These are phyloP conservation scores for Ascochyta koolunga DNA, from an alignment of 2,329 filamentous ascomycete species.

Conservation along the genomic window DNA sequence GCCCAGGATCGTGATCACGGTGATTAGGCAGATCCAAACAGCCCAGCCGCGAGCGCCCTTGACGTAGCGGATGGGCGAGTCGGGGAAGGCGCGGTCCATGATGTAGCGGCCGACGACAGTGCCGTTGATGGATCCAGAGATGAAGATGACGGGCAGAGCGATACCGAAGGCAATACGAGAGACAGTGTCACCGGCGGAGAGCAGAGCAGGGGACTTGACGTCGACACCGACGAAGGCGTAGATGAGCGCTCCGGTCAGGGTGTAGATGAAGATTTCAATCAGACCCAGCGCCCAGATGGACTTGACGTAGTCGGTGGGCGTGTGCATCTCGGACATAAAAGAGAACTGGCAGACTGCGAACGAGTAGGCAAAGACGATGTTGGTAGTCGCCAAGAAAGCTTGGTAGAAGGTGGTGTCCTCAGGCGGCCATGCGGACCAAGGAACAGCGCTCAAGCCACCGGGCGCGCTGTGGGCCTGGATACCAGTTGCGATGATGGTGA, in stretches of 20 bases:
- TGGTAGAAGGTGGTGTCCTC: conserved; percentile 65
- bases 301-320: conserved; percentile 67
- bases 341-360: conserved; percentile 73
- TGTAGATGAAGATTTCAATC: conserved; percentile 65
- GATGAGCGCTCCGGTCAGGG: conserved; percentile 71
- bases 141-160: conserved; percentile 73
- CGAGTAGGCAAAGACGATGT: conserved; percentile 41
- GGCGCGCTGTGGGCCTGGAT: conserved; percentile 40
- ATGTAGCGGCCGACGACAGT: conserved; percentile 72
- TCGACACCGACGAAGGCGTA: conserved; percentile 69
- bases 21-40: conserved; percentile 66
- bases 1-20: conserved; percentile 64
- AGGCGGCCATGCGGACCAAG: conserved; percentile 44
- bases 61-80: conserved; percentile 55
- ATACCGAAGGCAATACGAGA: conserved; percentile 75
- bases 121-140: conserved; percentile 73
- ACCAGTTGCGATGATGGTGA: conserved; percentile 73
- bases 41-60: conserved; percentile 48
- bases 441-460: conserved; percentile 37
- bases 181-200: conserved; percentile 63
- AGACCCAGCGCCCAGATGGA: conserved; percentile 62
- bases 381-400: conserved; percentile 57
- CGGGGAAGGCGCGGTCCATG: conserved; percentile 65
- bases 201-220: conserved; percentile 69
- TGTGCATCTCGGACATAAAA: conserved; percentile 70